Evolutionary conservation across 2,329 filamentous ascomycete genomes (phyloP), one percentile per base, ranked within the genome.

Genomic region (Orbilia quercus): DNA sequence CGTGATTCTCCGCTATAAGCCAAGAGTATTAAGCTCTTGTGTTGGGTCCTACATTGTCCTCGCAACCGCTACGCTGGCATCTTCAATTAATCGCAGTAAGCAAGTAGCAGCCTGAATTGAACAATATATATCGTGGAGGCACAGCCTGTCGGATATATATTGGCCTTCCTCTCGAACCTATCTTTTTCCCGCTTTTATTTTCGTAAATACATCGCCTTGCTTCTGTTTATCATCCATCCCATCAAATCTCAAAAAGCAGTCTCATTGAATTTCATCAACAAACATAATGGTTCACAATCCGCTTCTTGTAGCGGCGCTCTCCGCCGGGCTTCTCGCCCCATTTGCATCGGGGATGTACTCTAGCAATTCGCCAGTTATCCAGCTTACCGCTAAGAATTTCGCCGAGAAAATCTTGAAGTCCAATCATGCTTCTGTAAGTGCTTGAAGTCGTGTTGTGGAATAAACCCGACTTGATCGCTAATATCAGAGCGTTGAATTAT

Each of bases 311-410:
- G 69, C 69, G 54, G 80, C 84, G 54, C 79, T 88, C 79, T 82
- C 85, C 79, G 84, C 86, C 53, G 83, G 95, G 75, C 85, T 90
- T 74, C 79, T 91, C 57, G 87, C 90, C 28, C 85, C 85, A 55
- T 85, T 85, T 65, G 87, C 88, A 60, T 89, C 90, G 76, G 88
- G 87, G 76, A 81, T 99, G 72, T 99, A 99, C 83, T 83, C 88
- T 72, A 96, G 94, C 83, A 91, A 85, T 80, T 97, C 93, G 1
- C 88, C 91, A 11, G 95, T 99, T 45, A 81, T 98, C 45, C 91
- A 96, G 81, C 83, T 98, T 76, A 89, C 90, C 78, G 85, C 85
- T 66, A 91, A 90, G 81, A 90, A 85, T 78, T 98, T 96, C 81
- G 88, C 94, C 79, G 86, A 85, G 75, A 83, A 96, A 76, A 92